Evolutionary conservation across 768 basidiomycete genomes (phyloP).

Genomic region (Kondoa subrosea): DNA sequence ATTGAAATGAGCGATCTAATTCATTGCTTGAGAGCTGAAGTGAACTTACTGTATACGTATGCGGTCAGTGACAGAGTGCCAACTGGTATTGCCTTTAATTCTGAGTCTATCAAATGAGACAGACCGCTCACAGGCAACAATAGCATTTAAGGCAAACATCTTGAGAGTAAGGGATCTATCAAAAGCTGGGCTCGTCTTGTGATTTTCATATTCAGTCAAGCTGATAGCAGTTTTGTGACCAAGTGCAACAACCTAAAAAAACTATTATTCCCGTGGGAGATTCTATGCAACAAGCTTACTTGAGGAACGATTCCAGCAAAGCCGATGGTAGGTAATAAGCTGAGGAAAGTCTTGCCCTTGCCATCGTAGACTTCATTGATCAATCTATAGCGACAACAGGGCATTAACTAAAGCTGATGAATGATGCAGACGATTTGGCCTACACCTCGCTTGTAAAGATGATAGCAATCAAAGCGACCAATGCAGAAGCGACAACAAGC

Average conservation of each 20-base stretch:
- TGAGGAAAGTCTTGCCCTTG: constrained; percentile 55
- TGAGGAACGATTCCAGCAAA: constrained; percentile 67
- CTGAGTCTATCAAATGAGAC: background rate
- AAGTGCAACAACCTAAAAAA: background rate
- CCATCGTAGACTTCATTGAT: constrained; percentile 76
- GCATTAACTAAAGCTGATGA: background rate
- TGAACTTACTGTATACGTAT: constrained; percentile 67
- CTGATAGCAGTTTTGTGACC: constrained; percentile 40
- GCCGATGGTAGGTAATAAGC: constrained; percentile 63
- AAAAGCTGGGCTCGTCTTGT: constrained; percentile 53
- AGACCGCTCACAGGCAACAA: constrained; percentile 64
- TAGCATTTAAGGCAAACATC: constrained; percentile 67
- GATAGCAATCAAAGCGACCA: constrained; percentile 54
- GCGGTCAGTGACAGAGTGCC: constrained; percentile 60
- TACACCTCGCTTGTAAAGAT: constrained; percentile 38
- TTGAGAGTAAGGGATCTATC: constrained; percentile 63
- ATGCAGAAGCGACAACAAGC: constrained; percentile 49
- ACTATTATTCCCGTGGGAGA: background rate
- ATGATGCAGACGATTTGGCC: background rate
- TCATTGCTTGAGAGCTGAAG: too few relatives aligned
- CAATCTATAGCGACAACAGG: constrained; percentile 78
- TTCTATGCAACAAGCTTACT: constrained; percentile 46
- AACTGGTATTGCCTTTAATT: background rate
- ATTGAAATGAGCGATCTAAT: constrained; percentile 26
- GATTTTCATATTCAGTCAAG: constrained; percentile 83